A percentile compares a stretch with the other conserved stretches of the same genome.
phyloP scores from a whole-genome alignment of 371 early-diverging fungal genomes.

The Massospora cicadina region DNA sequence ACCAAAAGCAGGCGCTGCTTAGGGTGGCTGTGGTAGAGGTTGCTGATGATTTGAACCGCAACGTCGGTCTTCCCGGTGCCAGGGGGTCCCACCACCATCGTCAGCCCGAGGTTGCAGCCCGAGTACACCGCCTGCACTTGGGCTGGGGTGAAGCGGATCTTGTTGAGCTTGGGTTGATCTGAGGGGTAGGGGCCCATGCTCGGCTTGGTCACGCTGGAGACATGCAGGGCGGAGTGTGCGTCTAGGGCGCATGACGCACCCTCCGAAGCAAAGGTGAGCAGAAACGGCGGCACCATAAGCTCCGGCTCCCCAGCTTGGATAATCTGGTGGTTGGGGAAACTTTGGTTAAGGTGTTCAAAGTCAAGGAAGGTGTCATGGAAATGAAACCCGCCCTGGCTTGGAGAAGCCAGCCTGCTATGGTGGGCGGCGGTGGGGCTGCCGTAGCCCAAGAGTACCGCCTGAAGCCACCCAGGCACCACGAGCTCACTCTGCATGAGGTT shows the following conservation, averaged over 20 bases:
- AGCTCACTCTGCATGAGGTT: slow-evolving; percentile 57
- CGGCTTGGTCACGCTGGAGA: neutral
- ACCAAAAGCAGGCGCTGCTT: slow-evolving; percentile 75
- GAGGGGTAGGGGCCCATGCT: neutral
- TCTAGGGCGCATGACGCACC: neutral
- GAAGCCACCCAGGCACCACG: slow-evolving; percentile 78
- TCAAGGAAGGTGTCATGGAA: slow-evolving; percentile 78
- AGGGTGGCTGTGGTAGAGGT: slow-evolving; percentile 77
- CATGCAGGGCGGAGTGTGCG: neutral
- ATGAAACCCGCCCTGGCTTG: slow-evolving; percentile 29
- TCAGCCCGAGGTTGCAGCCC: slow-evolving; percentile 67
- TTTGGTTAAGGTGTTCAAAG: slow-evolving; percentile 48
- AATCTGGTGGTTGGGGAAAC: slow-evolving; percentile 34
- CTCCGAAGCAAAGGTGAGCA: neutral
- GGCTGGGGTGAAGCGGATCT: slow-evolving; percentile 63
- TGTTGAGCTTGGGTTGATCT: neutral
- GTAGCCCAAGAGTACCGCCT: slow-evolving; percentile 78
- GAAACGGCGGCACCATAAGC: slow-evolving; percentile 3
- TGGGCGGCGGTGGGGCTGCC: slow-evolving; percentile 70
- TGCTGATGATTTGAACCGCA: slow-evolving; percentile 86
- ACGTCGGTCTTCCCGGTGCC: slow-evolving; percentile 95
- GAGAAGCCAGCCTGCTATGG: slow-evolving; percentile 33
- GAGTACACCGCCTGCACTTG: slow-evolving; percentile 78
- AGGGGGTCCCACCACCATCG: slow-evolving; percentile 87
- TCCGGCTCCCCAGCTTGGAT: neutral